phyloP scores from a whole-genome alignment of 805 yeast genomes.

The Komagataella pastoris region DNA sequence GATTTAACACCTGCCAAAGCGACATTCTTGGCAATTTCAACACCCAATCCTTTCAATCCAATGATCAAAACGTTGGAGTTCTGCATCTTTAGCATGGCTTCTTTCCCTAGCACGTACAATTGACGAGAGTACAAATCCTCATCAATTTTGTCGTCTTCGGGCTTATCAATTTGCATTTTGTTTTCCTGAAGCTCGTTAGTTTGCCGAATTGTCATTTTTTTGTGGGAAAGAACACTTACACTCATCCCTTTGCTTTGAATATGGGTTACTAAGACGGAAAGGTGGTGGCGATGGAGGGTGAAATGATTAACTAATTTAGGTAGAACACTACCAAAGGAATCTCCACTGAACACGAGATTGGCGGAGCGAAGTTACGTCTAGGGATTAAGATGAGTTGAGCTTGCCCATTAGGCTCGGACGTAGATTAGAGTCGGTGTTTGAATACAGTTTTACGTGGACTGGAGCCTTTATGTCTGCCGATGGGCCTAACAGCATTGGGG shows the following conservation, averaged over 20 bases:
- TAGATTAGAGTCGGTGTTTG: background rate
- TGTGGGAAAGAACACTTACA: background rate
- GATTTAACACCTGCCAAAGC: constrained; percentile 97
- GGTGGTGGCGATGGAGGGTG: background rate
- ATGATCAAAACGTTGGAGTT: constrained; percentile 81
- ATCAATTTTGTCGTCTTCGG: constrained; percentile 47
- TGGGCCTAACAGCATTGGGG: background rate
- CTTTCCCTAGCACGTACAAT: constrained; percentile 90
- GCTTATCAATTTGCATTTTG: constrained; percentile 29
- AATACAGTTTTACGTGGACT: background rate
- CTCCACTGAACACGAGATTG: background rate
- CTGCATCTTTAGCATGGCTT: constrained; percentile 97
- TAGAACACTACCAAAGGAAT: background rate
- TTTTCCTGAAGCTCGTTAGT: constrained; percentile 2
- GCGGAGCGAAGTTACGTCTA: too few relatives aligned
- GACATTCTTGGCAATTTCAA: constrained; percentile 93
- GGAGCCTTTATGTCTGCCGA: background rate
- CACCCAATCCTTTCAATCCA: constrained; percentile 87
- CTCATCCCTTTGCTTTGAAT: background rate
- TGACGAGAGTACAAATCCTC: constrained; percentile 95
- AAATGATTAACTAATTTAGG: background rate
- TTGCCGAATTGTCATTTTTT: background rate
- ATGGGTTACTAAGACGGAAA: background rate
- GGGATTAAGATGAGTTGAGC: background rate
- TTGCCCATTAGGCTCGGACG: background rate